Conservation (phyloP, 768 basidiomycete species). For the Amanita subjunquillea region DNA sequence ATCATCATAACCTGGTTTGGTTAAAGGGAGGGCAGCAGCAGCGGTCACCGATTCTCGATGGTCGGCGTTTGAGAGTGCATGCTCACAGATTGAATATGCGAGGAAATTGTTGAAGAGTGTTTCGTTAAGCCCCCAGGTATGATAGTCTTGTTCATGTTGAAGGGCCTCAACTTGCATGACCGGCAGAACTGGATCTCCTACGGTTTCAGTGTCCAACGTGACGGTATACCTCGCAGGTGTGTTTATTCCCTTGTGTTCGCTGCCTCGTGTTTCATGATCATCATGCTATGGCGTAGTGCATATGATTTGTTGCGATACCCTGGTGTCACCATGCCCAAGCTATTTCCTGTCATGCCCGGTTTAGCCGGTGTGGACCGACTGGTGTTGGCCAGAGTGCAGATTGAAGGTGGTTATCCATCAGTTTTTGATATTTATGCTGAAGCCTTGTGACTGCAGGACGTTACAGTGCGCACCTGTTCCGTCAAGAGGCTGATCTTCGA, state of each 20-base stretch:
- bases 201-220: constrained; percentile 33
- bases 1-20: neutral
- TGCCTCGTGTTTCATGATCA: neutral
- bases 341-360: constrained; percentile 37
- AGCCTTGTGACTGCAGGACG: constrained; percentile 27
- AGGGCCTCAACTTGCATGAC: neutral
- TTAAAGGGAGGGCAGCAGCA: constrained; percentile 30
- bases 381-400: constrained; percentile 50
- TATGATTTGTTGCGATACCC: constrained; percentile 64
- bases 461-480: constrained; percentile 51
- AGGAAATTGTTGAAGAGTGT: constrained; percentile 24
- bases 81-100: constrained; percentile 21
- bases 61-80: constrained; percentile 23
- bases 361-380: constrained; percentile 38
- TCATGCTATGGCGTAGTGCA: constrained; percentile 35
- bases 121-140: constrained; percentile 33
- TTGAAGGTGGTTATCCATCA: constrained; percentile 49
- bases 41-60: constrained; percentile 37
- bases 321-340: constrained; percentile 29
- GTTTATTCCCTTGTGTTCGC: neutral
- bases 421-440: neutral
- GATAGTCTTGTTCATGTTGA: neutral
- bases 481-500: constrained; percentile 69
- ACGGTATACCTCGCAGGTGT: constrained; percentile 35
- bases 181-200: constrained; percentile 26